Evolutionary conservation across 345 rosid genomes (phyloP).

Genomic region (Rhodomyrtus tomentosa): DNA sequence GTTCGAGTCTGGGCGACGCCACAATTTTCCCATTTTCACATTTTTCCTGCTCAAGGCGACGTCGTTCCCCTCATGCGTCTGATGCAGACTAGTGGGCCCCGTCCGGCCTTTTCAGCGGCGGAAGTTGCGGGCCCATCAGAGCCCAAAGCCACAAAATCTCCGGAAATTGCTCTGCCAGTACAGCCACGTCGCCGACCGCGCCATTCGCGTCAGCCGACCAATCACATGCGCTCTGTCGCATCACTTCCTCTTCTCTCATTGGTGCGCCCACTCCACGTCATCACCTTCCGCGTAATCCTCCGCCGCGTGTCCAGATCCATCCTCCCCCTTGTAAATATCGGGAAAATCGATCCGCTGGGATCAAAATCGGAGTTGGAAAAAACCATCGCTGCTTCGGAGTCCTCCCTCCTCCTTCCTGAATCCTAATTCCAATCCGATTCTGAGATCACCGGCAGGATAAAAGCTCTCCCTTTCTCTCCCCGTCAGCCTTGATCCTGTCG

Average conservation of each 20-base stretch:
- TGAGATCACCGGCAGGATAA: background rate
- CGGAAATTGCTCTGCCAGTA: background rate
- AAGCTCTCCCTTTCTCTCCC: background rate
- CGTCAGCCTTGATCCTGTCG: background rate
- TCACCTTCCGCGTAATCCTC: background rate
- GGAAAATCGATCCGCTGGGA: background rate
- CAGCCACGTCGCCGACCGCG: background rate
- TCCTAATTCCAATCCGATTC: background rate
- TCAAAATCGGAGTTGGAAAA: background rate
- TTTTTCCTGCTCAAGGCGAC: background rate
- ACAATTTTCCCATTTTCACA: background rate
- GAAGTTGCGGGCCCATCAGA: background rate
- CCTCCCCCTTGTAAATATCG: background rate
- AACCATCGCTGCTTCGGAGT: background rate
- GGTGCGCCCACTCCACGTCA: conserved; percentile 34
- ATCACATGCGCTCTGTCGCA: background rate
- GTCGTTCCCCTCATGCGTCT: background rate
- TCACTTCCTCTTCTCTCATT: background rate
- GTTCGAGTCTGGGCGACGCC: conserved; percentile 93
- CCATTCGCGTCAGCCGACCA: background rate
- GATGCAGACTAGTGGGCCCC: background rate
- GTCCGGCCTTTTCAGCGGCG: background rate
- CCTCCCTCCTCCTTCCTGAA: background rate
- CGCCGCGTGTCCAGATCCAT: background rate
- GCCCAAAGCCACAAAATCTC: background rate